phyloP scores from a whole-genome alignment of 1,284 basidiomycete genomes.

The Amylostereum areolatum region DNA sequence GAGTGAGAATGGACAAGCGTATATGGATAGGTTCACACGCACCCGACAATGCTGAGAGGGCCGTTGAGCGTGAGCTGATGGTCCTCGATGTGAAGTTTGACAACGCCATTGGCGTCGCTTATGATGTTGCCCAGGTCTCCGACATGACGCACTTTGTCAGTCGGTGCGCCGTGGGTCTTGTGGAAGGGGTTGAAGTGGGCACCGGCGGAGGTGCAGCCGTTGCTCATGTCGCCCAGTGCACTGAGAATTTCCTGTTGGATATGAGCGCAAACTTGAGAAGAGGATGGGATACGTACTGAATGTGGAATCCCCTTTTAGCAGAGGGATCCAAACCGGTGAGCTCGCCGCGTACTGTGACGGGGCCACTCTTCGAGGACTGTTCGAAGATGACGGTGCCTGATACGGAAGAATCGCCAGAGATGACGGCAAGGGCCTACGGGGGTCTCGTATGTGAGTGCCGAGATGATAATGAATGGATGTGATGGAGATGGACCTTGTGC shows the following conservation, averaged over 20 bases:
- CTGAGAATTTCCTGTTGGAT: slow-evolving; percentile 25
- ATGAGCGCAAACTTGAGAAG: neutral
- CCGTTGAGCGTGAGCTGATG: slow-evolving; percentile 63
- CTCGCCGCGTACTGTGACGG: slow-evolving; percentile 59
- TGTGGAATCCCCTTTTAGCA: slow-evolving; percentile 67
- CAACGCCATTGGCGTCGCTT: slow-evolving; percentile 54
- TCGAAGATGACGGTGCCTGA: slow-evolving; percentile 62
- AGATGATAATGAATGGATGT: no score
- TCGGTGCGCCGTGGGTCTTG: slow-evolving; percentile 61
- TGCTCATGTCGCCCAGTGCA: slow-evolving; percentile 59
- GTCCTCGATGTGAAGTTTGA: slow-evolving; percentile 56
- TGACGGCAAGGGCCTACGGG: slow-evolving; percentile 56
- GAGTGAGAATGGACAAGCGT: neutral
- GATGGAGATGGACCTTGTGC: neutral
- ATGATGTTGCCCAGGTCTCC: slow-evolving; percentile 77
- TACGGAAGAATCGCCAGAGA: slow-evolving; percentile 57
- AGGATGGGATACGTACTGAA: slow-evolving; percentile 50
- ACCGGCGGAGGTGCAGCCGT: slow-evolving; percentile 68
- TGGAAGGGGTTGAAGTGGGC: slow-evolving; percentile 73
- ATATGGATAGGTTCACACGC: slow-evolving; percentile 18
- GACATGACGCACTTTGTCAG: slow-evolving; percentile 55
- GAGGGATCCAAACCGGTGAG: slow-evolving; percentile 56
- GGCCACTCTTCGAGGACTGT: slow-evolving; percentile 44
- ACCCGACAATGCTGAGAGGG: slow-evolving; percentile 65
- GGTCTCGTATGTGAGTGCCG: no score